phyloP scores from a whole-genome alignment of 1,139 yeast species.

The Scheffersomyces lignicola region DNA sequence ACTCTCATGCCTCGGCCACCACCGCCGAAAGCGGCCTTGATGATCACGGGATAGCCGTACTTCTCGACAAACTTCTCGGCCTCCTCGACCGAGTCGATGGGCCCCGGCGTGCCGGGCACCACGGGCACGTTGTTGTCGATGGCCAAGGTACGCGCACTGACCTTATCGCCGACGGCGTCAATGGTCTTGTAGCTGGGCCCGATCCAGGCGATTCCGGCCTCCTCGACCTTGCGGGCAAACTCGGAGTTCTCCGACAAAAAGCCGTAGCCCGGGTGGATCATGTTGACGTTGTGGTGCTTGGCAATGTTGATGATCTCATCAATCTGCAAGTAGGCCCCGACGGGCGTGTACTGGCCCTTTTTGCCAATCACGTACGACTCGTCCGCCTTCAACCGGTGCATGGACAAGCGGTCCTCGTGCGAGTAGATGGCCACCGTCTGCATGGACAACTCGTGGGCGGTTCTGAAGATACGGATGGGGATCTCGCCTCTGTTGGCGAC shows the following conservation, averaged over 20 bases:
- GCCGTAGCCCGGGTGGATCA: constrained; percentile 99
- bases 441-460: constrained; percentile 98
- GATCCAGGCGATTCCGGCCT: constrained; percentile 91
- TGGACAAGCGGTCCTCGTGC: constrained; percentile 91
- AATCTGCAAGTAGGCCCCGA: constrained; percentile 92
- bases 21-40: constrained; percentile 99
- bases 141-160: constrained; percentile 89
- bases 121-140: constrained; percentile 80
- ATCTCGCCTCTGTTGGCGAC: constrained; percentile 98
- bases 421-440: constrained; percentile 97
- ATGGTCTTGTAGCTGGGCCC: constrained; percentile 91
- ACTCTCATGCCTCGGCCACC: constrained; percentile 99
- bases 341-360: constrained; percentile 90
- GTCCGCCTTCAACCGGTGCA: constrained; percentile 93
- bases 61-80: constrained; percentile 76
- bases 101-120: constrained; percentile 98
- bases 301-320: constrained; percentile 95
- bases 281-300: constrained; percentile 80
- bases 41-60: constrained; percentile 94
- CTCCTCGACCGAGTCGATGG: constrained; percentile 77
- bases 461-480: constrained; percentile 86
- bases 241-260: constrained; percentile 93
- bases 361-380: constrained; percentile 91
- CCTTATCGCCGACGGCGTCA: constrained; percentile 98
- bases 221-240: constrained; percentile 90